These are phyloP conservation scores for Carex pumila DNA, from an alignment of 176 grass and related monocot genomes.

Conservation along the genomic window DNA sequence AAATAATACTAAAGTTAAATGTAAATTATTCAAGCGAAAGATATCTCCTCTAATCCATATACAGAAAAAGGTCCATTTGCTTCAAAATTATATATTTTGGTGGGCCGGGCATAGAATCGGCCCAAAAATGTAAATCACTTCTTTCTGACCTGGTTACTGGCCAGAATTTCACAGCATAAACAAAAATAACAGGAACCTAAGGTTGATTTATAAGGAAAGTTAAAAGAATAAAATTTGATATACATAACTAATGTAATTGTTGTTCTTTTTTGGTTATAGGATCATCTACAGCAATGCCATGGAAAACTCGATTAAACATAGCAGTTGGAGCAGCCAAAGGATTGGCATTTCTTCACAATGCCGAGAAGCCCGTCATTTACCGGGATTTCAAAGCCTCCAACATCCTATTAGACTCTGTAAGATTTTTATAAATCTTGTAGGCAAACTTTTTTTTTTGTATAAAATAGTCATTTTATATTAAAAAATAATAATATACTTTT, in stretches of 20 bases:
- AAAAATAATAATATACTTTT: no score
- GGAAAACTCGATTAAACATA: conserved; percentile 66
- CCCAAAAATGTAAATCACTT: not conserved
- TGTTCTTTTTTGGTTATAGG: conserved; percentile 25
- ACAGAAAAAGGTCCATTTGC: not conserved
- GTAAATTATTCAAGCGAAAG: not conserved
- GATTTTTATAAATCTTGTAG: not conserved
- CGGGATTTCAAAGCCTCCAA: conserved; percentile 85
- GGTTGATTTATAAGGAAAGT: not conserved
- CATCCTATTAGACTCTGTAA: conserved; percentile 67
- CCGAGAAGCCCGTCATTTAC: conserved; percentile 78
- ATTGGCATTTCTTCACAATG: conserved; percentile 63
- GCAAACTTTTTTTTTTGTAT: not conserved
- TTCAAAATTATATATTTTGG: not conserved
- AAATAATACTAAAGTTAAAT: not conserved
- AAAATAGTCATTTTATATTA: not conserved
- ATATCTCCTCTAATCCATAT: not conserved
- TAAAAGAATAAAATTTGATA: not conserved
- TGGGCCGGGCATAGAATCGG: not conserved
- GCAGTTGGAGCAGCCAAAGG: conserved; percentile 74
- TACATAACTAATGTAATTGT: not conserved
- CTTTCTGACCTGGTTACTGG: not conserved
- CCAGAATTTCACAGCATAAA: not conserved
- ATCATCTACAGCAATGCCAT: conserved; percentile 36
- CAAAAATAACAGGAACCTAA: not conserved